Evolutionary conservation across 2,329 filamentous ascomycete genomes (phyloP).

Genomic region (Nigrospora oryzae): DNA sequence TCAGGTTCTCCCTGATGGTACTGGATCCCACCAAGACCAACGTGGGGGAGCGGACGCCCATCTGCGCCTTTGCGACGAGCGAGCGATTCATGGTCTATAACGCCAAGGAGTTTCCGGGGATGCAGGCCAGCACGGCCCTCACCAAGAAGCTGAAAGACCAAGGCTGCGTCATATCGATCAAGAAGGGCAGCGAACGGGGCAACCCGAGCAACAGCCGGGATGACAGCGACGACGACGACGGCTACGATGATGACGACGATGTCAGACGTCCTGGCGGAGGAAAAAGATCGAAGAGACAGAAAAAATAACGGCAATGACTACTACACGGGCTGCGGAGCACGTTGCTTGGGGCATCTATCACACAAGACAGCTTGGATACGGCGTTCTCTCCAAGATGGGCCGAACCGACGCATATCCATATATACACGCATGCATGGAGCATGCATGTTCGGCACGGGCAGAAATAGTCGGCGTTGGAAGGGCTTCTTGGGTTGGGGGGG

Average conservation of each 20-base stretch:
- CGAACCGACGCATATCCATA: too few species aligned
- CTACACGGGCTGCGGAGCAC: too few species aligned
- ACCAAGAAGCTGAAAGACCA: slow-evolving; percentile 70
- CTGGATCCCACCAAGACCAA: slow-evolving; percentile 56
- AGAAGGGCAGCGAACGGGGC: slow-evolving; percentile 70
- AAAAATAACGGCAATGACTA: not conserved
- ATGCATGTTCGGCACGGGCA: too few species aligned
- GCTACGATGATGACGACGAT: slow-evolving; percentile 23
- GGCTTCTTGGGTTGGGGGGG: too few species aligned
- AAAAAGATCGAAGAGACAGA: not conserved
- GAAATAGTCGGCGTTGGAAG: too few species aligned
- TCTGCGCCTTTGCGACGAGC: slow-evolving; percentile 48
- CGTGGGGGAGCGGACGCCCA: slow-evolving; percentile 41
- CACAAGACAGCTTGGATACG: too few species aligned
- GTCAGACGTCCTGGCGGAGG: not conserved
- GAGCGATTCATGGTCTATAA: slow-evolving; percentile 74
- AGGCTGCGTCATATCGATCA: slow-evolving; percentile 76
- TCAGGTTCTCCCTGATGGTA: slow-evolving; percentile 66
- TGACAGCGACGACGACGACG: slow-evolving; percentile 36
- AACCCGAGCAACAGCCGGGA: slow-evolving; percentile 22
- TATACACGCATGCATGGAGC: too few species aligned
- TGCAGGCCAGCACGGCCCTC: slow-evolving; percentile 67
- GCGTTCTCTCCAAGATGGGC: too few species aligned
- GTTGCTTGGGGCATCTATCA: too few species aligned
- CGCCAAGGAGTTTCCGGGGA: slow-evolving; percentile 79